Base-by-base conservation (phyloP, 2,329 filamentous ascomycete genomes). In the Aspergillus puulaauensis region DNA sequence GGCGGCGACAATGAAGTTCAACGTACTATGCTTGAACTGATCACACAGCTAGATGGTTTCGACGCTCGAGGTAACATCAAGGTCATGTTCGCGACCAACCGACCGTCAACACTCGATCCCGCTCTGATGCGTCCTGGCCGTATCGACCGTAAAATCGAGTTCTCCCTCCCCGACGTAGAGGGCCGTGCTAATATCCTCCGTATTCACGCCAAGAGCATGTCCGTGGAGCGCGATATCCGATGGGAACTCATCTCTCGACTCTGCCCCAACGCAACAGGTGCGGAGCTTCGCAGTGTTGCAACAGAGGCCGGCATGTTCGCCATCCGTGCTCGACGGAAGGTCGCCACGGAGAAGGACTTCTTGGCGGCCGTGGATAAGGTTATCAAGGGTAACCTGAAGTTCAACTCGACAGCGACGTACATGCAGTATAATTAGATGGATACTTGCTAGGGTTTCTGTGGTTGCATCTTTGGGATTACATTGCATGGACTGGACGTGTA, bases 171-270 rank as follows among this genome's bases (percentile, higher is more conserved):
- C 23, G 95, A 99, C 75, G 91, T 98, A 67, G 95, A 99, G 76
- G 95, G 95, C 52, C 89, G 95, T 65, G 95, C 95, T 71, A 98
- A 97, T 79, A 98, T 99, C 71, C 85, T 99, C 45, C 90, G 95
- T 51, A 99, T 99, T 70, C 95, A 98, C 80, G 95, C 95, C 69
- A 99, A 98, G 89, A 96, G 91, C 74, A 99, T 99, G 95, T 97
- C 92, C 17, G 95, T 99, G 39, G 95, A 99, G 84, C 87, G 95
- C 53, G 95, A 99, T 73, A 99, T 99, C 71, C 87, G 95, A 78
- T 99, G 95, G 95, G 95, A 99, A 81, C 85, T 99, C 64, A 98
- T 99, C 73, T 97, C 93, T 19, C 89, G 95, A 68, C 83, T 99
- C 63, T 99, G 95, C 80, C 95, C 95, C 65, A 99, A 99, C 79